Base-by-base conservation (phyloP, 352 stramenopile genomes). In the Achlya hypogyna region DNA sequence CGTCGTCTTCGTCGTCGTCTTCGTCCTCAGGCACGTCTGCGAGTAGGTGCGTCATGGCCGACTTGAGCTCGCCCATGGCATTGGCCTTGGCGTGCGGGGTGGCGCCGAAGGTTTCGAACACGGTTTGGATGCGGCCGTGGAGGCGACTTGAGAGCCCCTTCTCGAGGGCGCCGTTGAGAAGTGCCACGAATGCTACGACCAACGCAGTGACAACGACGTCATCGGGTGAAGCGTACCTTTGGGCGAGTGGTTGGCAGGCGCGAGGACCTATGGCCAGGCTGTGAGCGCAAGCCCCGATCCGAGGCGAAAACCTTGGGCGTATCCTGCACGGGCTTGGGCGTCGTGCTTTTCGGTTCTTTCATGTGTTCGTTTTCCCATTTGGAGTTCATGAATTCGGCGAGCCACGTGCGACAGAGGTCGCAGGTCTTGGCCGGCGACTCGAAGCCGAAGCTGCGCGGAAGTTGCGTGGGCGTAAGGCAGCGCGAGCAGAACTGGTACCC, bases 341-440 rank as follows among this genome's bases (percentile, higher is more conserved):
- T n/a, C 6, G 6, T 1, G 38, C 38, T 1, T 18, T 9, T 45
- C 38, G 12, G 14, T 45, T 18, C 6, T 45, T 18, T 9, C 38
- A 45, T n/a, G 38, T 45, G 38, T 10, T 49, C n/a, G 22, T 52
- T 22, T n/a, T 64, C 54, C 14, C 34, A 64, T n/a, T 64, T 51
- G 23, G 54, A 14, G 23, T 52, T 64, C 23, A 64, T 34, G 22
- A 64, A 64, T 4, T 64, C 54, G 5, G 23, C 27, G 54, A 64
- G 47, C 54, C 54, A 64, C 3, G 22, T 47, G 20, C 35, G 28
- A 25, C 54, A 64, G 34, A 64, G 38, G 12, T 22, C 38, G 27
- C 54, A 64, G 12, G 47, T 38, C 28, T 64, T 64, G 16, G 47
- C 54, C 22, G 35, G 23, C 12, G 54, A 31, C 31, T 64, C 54